Percentiles rank a stretch among this genome's conserved stretches.
These are phyloP conservation scores for Pichia norvegensis DNA, from an alignment of 1,139 yeast genomes.

Conservation along the genomic window DNA sequence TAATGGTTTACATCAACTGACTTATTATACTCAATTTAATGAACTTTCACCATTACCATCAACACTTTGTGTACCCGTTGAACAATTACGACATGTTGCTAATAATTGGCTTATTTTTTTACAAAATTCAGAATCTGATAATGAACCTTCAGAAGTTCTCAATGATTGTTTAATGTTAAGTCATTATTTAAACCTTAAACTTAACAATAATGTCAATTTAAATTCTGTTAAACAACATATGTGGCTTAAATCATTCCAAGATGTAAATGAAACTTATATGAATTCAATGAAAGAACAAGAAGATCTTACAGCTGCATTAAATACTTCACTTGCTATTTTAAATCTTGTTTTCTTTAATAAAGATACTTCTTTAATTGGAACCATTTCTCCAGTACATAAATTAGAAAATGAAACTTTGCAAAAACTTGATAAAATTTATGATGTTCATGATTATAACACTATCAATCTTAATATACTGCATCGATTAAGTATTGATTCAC, in stretches of 20 bases:
- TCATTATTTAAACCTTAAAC: slow-evolving; percentile 26
- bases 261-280: slow-evolving; percentile 25
- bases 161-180: slow-evolving; percentile 27
- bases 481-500: slow-evolving; percentile 29
- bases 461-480: slow-evolving; percentile 25
- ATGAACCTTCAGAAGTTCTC: slow-evolving; percentile 23
- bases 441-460: slow-evolving; percentile 14
- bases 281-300: not conserved
- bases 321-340: slow-evolving; percentile 25
- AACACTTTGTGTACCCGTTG: not conserved
- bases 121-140: slow-evolving; percentile 22
- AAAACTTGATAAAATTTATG: slow-evolving; percentile 11
- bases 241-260: slow-evolving; percentile 29
- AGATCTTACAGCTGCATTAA: slow-evolving; percentile 5
- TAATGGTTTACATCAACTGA: slow-evolving; percentile 32
- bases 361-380: slow-evolving; percentile 15
- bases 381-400: slow-evolving; percentile 13
- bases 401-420: slow-evolving; percentile 12
- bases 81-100: slow-evolving; percentile 17
- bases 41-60: not conserved
- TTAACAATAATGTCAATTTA: slow-evolving; percentile 24
- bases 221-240: slow-evolving; percentile 29
- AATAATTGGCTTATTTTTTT: slow-evolving; percentile 28
- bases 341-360: slow-evolving; percentile 25
- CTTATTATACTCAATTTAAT: slow-evolving; percentile 21